A percentile compares a stretch with the other conserved stretches of the same genome.
Evolutionary conservation across 2,329 filamentous ascomycete genomes (phyloP).

Genomic region (Epicoccum nigrum): DNA sequence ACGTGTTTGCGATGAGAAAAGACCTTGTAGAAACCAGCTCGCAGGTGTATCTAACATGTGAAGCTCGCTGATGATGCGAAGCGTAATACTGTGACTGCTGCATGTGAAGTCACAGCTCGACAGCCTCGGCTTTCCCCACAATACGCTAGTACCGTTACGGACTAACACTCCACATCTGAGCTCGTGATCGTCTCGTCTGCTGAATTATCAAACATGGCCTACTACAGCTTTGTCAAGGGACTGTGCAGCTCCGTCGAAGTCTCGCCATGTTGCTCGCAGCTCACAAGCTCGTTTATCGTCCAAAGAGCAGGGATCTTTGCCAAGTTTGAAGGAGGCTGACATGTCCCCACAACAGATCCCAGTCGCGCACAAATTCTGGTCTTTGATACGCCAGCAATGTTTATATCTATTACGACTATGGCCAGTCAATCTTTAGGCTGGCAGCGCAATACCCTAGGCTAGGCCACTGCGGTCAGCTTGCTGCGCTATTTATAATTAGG

Average conservation of each 20-base stretch:
- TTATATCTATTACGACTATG: neutral
- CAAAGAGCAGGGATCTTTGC: neutral
- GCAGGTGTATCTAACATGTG: constrained; percentile 10
- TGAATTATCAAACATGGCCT: too few relatives aligned
- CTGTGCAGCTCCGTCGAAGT: too few relatives aligned
- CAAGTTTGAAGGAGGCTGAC: constrained; percentile 2
- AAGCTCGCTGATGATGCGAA: constrained; percentile 12
- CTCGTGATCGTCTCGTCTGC: neutral
- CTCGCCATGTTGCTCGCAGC: too few relatives aligned
- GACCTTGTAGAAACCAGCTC: neutral
- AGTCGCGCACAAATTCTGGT: neutral
- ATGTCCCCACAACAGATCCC: constrained; percentile 3
- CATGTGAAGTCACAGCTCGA: constrained; percentile 30
- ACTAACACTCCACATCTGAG: neutral
- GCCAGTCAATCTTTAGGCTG: neutral
- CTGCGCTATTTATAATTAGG: neutral
- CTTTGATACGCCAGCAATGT: neutral
- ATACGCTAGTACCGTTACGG: neutral
- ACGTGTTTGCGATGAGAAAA: neutral
- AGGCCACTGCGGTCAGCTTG: neutral
- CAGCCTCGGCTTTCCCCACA: constrained; percentile 32
- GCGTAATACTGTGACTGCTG: constrained; percentile 16
- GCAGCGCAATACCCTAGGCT: neutral
- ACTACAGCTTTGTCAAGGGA: too few relatives aligned
- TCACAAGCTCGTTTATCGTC: neutral